Evolutionary conservation across 2,329 filamentous ascomycete species (phyloP), one percentile per base, ranked within the genome.

Genomic region (Sarocladiaceae sp.): DNA sequence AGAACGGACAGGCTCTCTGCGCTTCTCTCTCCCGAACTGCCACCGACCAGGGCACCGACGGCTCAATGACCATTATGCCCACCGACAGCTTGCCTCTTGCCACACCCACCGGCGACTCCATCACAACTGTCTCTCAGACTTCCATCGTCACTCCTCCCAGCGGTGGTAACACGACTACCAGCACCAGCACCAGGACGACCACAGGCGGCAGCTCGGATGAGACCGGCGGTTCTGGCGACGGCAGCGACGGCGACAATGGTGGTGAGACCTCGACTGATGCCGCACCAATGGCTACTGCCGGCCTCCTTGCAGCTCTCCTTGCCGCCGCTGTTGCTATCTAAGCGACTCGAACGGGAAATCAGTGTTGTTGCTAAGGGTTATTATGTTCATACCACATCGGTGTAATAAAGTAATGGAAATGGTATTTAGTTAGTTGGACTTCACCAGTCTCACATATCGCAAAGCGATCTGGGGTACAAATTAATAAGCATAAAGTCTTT

Each of bases 291-390:
- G 49, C 51, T 23, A 44, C 37, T 18, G 51, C 42, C 31, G 54
- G 51, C 31, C 36, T 51, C 6, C 51, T 36, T 22, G 48, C 42
- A 2, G 54, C 58, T 66, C 18, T 58, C 67, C 5, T 55, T 20
- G 54, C 54, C 20, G 51, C 40, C 25, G 23, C 50, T 23, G 33
- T 49, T 20, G 54, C 51, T 40, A 47, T 55, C 37, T 55, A 53
- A 53, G 22, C 17, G 4, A 33, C 29, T 10, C 8, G 29, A 33
- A 15, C 29, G n/a, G n/a, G n/a, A n/a, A n/a, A n/a, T n/a, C n/a
- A n/a, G n/a, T n/a, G n/a, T n/a, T n/a, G n/a, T n/a, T n/a, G n/a
- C n/a, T n/a, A n/a, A n/a, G n/a, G n/a, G n/a, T n/a, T n/a, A n/a
- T n/a, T n/a, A n/a, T n/a, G n/a, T n/a, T n/a, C n/a, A n/a, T n/a